Evolutionary conservation across 2,329 filamentous ascomycete species (phyloP), one percentile per base, ranked within the genome.

Genomic region (Fusarium sterilihyphosum): DNA sequence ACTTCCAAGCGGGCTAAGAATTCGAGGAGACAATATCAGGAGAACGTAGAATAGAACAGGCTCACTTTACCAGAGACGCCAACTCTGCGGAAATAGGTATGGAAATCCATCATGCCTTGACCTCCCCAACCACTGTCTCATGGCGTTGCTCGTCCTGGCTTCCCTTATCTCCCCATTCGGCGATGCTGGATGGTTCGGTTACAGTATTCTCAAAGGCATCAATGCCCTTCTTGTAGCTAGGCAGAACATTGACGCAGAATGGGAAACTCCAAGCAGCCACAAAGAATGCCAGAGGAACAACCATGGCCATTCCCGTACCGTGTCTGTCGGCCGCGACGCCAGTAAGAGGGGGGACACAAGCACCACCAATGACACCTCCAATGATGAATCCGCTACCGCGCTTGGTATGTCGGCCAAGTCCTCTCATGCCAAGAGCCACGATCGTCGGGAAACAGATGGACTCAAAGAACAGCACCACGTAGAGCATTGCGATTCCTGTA

Each of bases 381-480:
- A 94, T 88, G 67, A 84, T 90, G 80, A 90, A 92, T 5, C 92
- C 92, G 3, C 90, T 91, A 2, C 93, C 93, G 65, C 92, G 89
- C 85, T 95, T 95, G 40, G 92, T 93, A 83, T 96, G 92, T 31
- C 91, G 88, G 6, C 94, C 93, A 2, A 95, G 86, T 3, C 92
- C 93, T 31, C 92, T 88, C 85, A 94, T 94, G 8, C 92, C 92
- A 5, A 95, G 86, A 10, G 93, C 92, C 24, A 96, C 90, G 76
- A 96, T 94, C 20, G 93, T 95, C 0, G 93, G 93, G 85, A 95
- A 96, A 81, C 92, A 93, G 79, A 94, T 92, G 8, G 89, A 92
- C 82, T 94, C 93, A 82, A 95, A 95, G 85, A 95, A 94, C 26
- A 95, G 85, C 6, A 92, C 90, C 18, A 93, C 73, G 81, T 90